Evolutionary conservation across 179 eudicot species (phyloP), one percentile per base, ranked within the genome.

Genomic region (Beta lomatogona): DNA sequence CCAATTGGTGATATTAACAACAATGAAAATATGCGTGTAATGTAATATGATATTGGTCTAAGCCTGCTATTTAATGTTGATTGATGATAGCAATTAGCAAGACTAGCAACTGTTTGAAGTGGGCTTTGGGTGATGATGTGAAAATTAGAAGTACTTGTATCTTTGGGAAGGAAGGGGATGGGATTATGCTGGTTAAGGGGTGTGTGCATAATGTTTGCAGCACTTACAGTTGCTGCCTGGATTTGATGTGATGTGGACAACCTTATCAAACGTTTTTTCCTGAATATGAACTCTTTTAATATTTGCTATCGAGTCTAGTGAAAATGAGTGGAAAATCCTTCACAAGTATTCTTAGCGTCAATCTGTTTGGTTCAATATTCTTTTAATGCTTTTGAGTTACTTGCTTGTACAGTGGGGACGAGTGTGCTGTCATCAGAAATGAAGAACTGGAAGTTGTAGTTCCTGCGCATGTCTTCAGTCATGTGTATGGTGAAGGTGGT

Each of bases 401-500:
- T 14, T 71, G 25, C 73, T 70, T 59, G 58, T 71, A 71, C 82
- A 79, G 82, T 25, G 77, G 75, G n/a, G 82, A 60, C 13, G 82
- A 67, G 54, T 61, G 53, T 71, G 10, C 28, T 59, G 36, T 71
- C 70, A 19, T 79, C 52, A 71, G 50, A 72, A 79, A 71, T 48
- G 21, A 57, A 18, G 82, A 79, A 79, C 19, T 79, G 12, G 82
- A 79, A 46, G 48, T 79, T 71, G 36, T 60, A 46, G 55, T 79
- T 61, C 77, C 82, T 59, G 82, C 61, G 15, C 74, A 48, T 48
- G 31, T 48, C 25, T 79, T 79, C 60, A 19, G 71, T 55, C 44
- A 55, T 44, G 50, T 79, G 46, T 79, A 72, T 71, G 82, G 82
- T 55, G 41, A 71, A 72, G 77, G 66, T 71, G 77, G 82, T 48